phyloP scores from a whole-genome alignment of 352 stramenopile genomes.

The Pythium diclinum region DNA sequence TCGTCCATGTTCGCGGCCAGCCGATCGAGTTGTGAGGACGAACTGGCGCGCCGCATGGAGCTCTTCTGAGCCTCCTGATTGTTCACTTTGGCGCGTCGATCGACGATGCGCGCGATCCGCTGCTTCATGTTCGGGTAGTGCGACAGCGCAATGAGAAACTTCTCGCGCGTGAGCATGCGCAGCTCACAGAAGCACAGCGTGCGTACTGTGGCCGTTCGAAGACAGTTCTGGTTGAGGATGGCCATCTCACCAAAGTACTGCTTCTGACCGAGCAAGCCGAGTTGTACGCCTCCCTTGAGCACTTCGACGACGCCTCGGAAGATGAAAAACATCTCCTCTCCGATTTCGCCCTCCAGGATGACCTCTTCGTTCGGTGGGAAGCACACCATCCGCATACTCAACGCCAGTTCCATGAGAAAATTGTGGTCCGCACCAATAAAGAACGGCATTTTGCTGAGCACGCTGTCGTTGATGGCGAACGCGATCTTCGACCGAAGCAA shows the following conservation, averaged over 20 bases:
- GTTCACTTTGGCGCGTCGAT: conserved; percentile 43
- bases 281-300: conserved; percentile 38
- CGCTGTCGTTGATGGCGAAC: conserved; percentile 72
- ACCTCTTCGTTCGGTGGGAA: conserved; percentile 61
- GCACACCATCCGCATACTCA: conserved; percentile 78
- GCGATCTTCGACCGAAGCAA: conserved; percentile 76
- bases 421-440: conserved; percentile 71
- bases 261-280: conserved; percentile 64
- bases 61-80: conserved; percentile 14
- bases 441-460: conserved; percentile 75
- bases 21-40: conserved; percentile 45
- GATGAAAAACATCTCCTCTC: conserved; percentile 74
- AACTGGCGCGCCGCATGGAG: conserved; percentile 30
- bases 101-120: conserved; percentile 73
- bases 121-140: conserved; percentile 78
- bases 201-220: conserved; percentile 56
- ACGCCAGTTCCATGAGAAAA: conserved; percentile 73
- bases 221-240: conserved; percentile 60
- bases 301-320: conserved; percentile 72
- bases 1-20: conserved; percentile 54
- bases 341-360: conserved; percentile 67
- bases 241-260: conserved; percentile 81
- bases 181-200: conserved; percentile 74
- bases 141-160: conserved; percentile 70
- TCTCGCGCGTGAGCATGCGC: conserved; percentile 64